These are phyloP conservation scores for Cryptococcus sp. DNA, from an alignment of 1,284 basidiomycete genomes.

Conservation along the genomic window DNA sequence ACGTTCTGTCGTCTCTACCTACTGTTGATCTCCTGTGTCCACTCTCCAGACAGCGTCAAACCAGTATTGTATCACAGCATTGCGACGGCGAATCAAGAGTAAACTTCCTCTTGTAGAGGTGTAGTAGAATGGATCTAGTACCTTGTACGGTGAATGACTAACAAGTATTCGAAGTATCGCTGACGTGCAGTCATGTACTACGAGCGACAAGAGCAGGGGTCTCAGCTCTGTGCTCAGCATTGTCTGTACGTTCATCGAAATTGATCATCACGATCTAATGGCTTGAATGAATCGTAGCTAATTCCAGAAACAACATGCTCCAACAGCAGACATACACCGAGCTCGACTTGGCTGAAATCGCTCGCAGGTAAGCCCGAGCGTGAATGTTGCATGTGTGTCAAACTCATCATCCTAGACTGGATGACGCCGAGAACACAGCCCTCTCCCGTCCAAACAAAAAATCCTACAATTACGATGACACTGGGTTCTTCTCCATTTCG, in stretches of 20 bases:
- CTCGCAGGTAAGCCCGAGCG: slow-evolving; percentile 49
- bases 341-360: slow-evolving; percentile 79
- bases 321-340: slow-evolving; percentile 61
- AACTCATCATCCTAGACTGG: slow-evolving; percentile 41
- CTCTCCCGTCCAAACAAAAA: slow-evolving; percentile 48
- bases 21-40: too few species aligned
- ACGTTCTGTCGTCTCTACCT: too few species aligned
- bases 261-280: neutral
- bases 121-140: slow-evolving; percentile 37
- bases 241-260: slow-evolving; percentile 33
- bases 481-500: slow-evolving; percentile 75
- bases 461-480: slow-evolving; percentile 82
- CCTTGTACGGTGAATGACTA: slow-evolving; percentile 31
- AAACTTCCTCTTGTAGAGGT: too few species aligned
- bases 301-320: slow-evolving; percentile 49
- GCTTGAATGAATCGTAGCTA: neutral
- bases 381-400: neutral
- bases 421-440: slow-evolving; percentile 49
- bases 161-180: neutral
- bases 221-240: slow-evolving; percentile 50
- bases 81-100: too few species aligned
- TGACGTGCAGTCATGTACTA: slow-evolving; percentile 38
- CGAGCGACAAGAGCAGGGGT: slow-evolving; percentile 48
- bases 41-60: too few species aligned
- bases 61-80: too few species aligned